Evolutionary conservation across 2,329 filamentous ascomycete species (phyloP).

Genomic region (Sporothrix pseudoabietina): DNA sequence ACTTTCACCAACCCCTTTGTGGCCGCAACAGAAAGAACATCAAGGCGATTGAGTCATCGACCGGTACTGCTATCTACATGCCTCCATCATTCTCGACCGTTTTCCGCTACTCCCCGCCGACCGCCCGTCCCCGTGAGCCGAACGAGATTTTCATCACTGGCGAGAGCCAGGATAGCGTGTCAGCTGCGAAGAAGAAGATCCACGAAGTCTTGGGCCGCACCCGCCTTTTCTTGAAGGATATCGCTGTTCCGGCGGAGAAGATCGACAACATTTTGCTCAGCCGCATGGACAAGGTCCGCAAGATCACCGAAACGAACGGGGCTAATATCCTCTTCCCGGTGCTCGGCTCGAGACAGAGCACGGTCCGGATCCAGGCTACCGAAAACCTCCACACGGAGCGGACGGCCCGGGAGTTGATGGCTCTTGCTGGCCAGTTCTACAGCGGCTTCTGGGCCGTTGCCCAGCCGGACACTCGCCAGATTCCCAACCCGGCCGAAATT

Average conservation of each 20-base stretch:
- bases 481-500: constrained; percentile 71
- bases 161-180: constrained; percentile 79
- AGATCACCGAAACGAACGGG: constrained; percentile 95
- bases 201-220: constrained; percentile 80
- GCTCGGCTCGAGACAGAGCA: constrained; percentile 79
- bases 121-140: constrained; percentile 77
- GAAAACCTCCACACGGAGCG: constrained; percentile 94
- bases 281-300: constrained; percentile 92
- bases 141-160: constrained; percentile 96
- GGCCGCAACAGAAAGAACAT: constrained; percentile 96
- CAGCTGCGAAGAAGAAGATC: constrained; percentile 86
- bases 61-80: constrained; percentile 97
- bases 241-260: constrained; percentile 85
- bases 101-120: constrained; percentile 84
- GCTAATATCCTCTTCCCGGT: constrained; percentile 92
- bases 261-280: constrained; percentile 91
- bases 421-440: constrained; percentile 94
- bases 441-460: constrained; percentile 95
- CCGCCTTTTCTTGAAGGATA: constrained; percentile 88
- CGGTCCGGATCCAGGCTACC: constrained; percentile 87
- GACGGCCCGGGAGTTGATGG: constrained; percentile 94
- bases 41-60: constrained; percentile 93
- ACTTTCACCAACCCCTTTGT: constrained; percentile 88
- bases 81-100: constrained; percentile 90
- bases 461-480: constrained; percentile 66